A percentile compares a stretch with the other conserved stretches of the same genome.
Conservation (phyloP, 768 basidiomycete genomes). For the Lactarius vividus region DNA sequence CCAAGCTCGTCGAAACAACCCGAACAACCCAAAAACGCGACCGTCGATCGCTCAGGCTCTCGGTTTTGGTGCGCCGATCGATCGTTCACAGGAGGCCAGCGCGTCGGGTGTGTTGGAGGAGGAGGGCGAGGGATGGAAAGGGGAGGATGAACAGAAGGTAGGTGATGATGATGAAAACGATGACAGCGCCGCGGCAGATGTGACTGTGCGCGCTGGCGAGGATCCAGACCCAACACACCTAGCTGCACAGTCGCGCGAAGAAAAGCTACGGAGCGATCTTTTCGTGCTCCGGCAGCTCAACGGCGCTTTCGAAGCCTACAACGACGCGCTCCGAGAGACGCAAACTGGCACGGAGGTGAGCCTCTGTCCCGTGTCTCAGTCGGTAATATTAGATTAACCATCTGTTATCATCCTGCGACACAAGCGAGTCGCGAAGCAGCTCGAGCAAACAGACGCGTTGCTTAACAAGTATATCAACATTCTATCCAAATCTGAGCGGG, state of each 20-base stretch:
- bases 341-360: slow-evolving; percentile 70
- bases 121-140: slow-evolving; percentile 22
- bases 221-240: slow-evolving; percentile 24
- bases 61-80: slow-evolving; percentile 11
- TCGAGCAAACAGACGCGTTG: slow-evolving; percentile 69
- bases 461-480: slow-evolving; percentile 73
- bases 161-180: slow-evolving; percentile 21
- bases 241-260: slow-evolving; percentile 50
- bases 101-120: slow-evolving; percentile 21
- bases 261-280: slow-evolving; percentile 71
- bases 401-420: neutral
- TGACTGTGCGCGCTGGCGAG: slow-evolving; percentile 32
- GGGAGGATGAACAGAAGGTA: slow-evolving; percentile 23
- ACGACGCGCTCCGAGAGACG: slow-evolving; percentile 61
- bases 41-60: slow-evolving; percentile 18
- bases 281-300: slow-evolving; percentile 74
- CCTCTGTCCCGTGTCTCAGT: slow-evolving; percentile 4
- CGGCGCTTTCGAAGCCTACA: slow-evolving; percentile 61
- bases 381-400: neutral
- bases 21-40: slow-evolving; percentile 16
- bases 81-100: neutral
- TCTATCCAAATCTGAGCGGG: slow-evolving; percentile 66
- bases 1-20: slow-evolving; percentile 1
- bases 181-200: slow-evolving; percentile 25
- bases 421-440: slow-evolving; percentile 59